Evolutionary conservation across 768 basidiomycete species (phyloP), one percentile per base, ranked within the genome.

Genomic region (Lentinula boryana): DNA sequence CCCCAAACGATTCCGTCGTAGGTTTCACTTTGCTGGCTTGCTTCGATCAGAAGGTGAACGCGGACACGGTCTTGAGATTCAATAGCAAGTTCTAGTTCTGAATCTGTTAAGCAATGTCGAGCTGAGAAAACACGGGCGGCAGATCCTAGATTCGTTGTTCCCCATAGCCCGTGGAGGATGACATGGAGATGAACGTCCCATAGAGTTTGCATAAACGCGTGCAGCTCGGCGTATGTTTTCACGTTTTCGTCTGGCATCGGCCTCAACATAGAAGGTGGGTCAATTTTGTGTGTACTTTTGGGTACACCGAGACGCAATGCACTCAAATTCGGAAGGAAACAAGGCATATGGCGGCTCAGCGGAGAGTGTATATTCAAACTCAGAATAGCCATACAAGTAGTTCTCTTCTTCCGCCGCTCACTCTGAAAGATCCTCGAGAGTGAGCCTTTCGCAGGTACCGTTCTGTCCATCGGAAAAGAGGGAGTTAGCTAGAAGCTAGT

Each of bases 1-100:
- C 72, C 69, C 59, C 71, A 68, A 52, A 74, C 74, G 18, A 76
- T 69, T 2, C 74, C 73, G 55, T 76, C 74, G 61, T 75, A 75
- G 4, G 72, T 71, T 23, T 56, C 61, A 21, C 65, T 62, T 18
- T 65, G 63, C 27, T 63, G 9, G 40, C 74, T 68, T 13, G 66
- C 60, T 53, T 70, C 58, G 0, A 70, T 66, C 2, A 67, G 60
- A 18, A 71, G 64, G 27, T 27, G 27, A 9, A 75, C 66, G 52
- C 67, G 65, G 16, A 75, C 61, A 31, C 66, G 61, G 16, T 32
- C 18, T 36, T 56, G 54, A 38, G 54, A 56, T 32, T 58, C 57
- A 48, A 48, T 23, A 7, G 21, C 46, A 48, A 21, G 46, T n/a
- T 21, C 46, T n/a, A 5, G n/a, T 16, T 44, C 7, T n/a, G 33